Evolutionary conservation across 2,329 filamentous ascomycete genomes (phyloP), one percentile per base, ranked within the genome.

Genomic region (Didymella pomorum): DNA sequence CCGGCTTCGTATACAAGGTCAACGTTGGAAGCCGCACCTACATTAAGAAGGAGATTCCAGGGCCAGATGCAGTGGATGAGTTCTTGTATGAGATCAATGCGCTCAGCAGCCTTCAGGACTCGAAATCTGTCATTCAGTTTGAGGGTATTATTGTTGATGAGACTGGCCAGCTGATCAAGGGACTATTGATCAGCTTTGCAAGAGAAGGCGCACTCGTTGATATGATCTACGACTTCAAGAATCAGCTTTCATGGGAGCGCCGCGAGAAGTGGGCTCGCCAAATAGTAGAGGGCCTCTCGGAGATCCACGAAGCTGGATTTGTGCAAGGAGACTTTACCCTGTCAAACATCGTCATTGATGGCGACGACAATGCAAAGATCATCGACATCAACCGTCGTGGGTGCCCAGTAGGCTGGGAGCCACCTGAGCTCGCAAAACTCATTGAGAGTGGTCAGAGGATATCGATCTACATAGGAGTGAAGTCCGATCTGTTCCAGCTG

Each of bases 41-140:
- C 69, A 97, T 99, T 78, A 98, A 98, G 78, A 99, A 99, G 76
- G 95, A 99, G 73, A 98, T 99, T 16, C 95, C 95, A 0, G 93
- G 94, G 1, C 94, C 93, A 2, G 94, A 98, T 70, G 95, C 92
- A 0, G 89, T 98, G 20, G 94, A 98, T 62, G 95, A 98, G 75
- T 99, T 99, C 71, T 81, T 98, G 2, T 99, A 99, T 76, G 95
- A 99, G 78, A 91, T 97, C 74, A 97, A 98, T 75, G 94, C 94
- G 3, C 86, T 99, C n/a, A 89, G 90, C 75, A 87, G 87, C 28
- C 82, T 99, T 16, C 83, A 84, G 41, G 87, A 86, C 56, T 91
- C 92, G 1, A 82, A 83, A 6, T 89, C 89, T 68, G 92, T 98
- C 58, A 95, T 98, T 61, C 84, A 87, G 47, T 92, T 98, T 68